Evolutionary conservation across 768 basidiomycete species (phyloP), one percentile per base, ranked within the genome.

Genomic region (Lentinula sp.): DNA sequence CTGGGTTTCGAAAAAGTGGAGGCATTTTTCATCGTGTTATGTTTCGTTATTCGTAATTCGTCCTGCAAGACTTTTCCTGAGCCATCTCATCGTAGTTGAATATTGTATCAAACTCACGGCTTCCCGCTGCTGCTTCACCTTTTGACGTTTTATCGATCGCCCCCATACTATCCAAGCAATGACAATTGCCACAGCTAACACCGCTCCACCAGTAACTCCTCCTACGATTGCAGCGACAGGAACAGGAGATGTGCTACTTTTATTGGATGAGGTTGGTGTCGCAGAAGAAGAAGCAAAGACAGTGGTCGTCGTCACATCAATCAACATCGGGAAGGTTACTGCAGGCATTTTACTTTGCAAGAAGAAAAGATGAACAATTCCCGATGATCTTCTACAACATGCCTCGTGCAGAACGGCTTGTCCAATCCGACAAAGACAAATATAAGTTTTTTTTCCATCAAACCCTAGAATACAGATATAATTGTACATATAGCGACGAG

Each of bases 171-270:
- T 67, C 81, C 82, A 85, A 20, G 71, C 72, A 43, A 78, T 61
- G 7, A 77, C 76, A 4, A 73, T 67, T 6, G 71, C 66, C 16
- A 84, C 59, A 5, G 81, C 83, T 10, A 86, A 71, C 7, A 76
- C 56, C 35, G 77, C 73, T 20, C 85, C 85, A 0, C 73, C 84
- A 2, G 67, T 73, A 0, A 76, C 71, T 8, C 84, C 84, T 6
- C 83, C 83, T 6, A 73, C 80, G 62, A 86, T 80, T 10, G 81
- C 78, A 10, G 68, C 78, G 9, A 85, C 67, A 7, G 84, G 84
- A 6, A 84, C 63, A 39, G 65, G 49, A 9, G 46, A 48, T n/a
- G 42, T 20, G 18, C n/a, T 28, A 7, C 23, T 61, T 23, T 48
- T 36, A 33, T n/a, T 48, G 32, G 51, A 36, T 49, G 36, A 23